Percentiles rank a stretch among this genome's conserved stretches.
Conservation (phyloP, 805 yeast species). For the Metschnikowia vanudenii region DNA sequence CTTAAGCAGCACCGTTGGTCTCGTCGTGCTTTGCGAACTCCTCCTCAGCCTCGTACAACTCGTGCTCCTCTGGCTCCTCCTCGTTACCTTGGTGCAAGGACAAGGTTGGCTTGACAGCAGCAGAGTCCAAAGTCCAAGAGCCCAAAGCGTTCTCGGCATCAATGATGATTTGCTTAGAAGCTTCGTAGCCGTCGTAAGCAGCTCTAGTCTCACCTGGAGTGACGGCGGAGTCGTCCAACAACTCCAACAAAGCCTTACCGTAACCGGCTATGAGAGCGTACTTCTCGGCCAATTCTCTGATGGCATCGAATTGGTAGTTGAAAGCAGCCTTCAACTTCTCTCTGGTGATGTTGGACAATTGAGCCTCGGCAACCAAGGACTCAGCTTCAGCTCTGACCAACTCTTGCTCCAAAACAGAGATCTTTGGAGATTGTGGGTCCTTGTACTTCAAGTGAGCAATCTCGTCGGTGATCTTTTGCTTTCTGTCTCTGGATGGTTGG, state of each 20-base stretch:
- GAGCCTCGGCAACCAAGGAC: conserved; percentile 98
- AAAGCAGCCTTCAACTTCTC: conserved; percentile 97
- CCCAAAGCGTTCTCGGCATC: conserved; percentile 96
- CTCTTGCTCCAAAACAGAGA: conserved; percentile 94
- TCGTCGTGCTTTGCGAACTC: conserved; percentile 42
- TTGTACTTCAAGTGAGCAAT: conserved; percentile 97
- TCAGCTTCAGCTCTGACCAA: conserved; percentile 99
- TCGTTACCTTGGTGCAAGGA: conserved; percentile 70
- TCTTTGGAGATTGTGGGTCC: conserved; percentile 97
- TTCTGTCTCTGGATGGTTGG: conserved; percentile 97
- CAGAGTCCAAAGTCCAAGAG: conserved; percentile 94
- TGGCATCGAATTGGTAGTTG: conserved; percentile 93
- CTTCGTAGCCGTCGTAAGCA: conserved; percentile 97
- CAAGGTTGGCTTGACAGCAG: conserved; percentile 90
- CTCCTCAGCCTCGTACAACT: conserved; percentile 53
- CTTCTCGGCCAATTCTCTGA: conserved; percentile 94
- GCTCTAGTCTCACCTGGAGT: conserved; percentile 99
- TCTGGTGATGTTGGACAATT: conserved; percentile 95
- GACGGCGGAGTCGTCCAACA: conserved; percentile 93
- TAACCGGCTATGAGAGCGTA: conserved; percentile 96
- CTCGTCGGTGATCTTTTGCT: conserved; percentile 95
- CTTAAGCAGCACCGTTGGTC: conserved; percentile 28
- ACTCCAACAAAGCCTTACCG: conserved; percentile 95
- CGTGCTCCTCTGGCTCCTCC: conserved; percentile 40
- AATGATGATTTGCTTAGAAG: conserved; percentile 94